Conservation (phyloP, 805 yeast genomes). For the Saturnispora bothae region DNA sequence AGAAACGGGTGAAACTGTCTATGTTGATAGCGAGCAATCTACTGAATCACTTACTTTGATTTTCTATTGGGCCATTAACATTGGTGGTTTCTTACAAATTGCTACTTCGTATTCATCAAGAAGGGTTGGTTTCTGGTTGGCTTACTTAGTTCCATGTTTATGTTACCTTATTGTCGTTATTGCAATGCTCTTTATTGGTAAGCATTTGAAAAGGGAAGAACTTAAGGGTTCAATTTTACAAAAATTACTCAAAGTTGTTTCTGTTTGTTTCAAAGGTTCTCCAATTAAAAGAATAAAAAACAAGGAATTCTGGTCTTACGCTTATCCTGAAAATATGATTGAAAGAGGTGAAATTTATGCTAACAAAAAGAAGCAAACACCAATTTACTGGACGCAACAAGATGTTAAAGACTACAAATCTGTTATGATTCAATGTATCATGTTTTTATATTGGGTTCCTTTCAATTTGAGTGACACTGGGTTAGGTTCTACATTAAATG, state of each 20-base stretch:
- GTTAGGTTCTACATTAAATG: constrained; percentile 36
- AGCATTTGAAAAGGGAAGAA: constrained; percentile 25
- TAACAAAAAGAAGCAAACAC: constrained; percentile 20
- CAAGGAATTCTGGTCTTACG: constrained; percentile 40
- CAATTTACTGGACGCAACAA: constrained; percentile 32
- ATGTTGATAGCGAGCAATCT: constrained; percentile 37
- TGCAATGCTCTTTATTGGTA: constrained; percentile 30
- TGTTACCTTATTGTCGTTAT: constrained; percentile 43
- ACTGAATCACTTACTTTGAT: constrained; percentile 32
- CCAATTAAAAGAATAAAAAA: constrained; percentile 32
- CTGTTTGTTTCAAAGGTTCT: constrained; percentile 34
- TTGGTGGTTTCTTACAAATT: constrained; percentile 43
- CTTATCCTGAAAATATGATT: constrained; percentile 35
- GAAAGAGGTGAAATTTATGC: constrained; percentile 31
- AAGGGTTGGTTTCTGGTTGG: constrained; percentile 45
- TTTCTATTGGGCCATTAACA: constrained; percentile 46
- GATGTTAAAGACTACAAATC: constrained; percentile 37
- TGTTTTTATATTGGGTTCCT: constrained; percentile 33
- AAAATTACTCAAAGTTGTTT: constrained; percentile 32
- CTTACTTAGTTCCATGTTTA: constrained; percentile 44
- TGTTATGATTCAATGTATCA: constrained; percentile 35
- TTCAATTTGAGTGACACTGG: constrained; percentile 37
- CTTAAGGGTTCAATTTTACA: constrained; percentile 40
- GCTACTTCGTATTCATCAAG: constrained; percentile 44
- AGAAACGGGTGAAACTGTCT: constrained; percentile 57